Evolutionary conservation across 352 stramenopile species (phyloP).

Genomic region (Globisporangium acanthophoron): DNA sequence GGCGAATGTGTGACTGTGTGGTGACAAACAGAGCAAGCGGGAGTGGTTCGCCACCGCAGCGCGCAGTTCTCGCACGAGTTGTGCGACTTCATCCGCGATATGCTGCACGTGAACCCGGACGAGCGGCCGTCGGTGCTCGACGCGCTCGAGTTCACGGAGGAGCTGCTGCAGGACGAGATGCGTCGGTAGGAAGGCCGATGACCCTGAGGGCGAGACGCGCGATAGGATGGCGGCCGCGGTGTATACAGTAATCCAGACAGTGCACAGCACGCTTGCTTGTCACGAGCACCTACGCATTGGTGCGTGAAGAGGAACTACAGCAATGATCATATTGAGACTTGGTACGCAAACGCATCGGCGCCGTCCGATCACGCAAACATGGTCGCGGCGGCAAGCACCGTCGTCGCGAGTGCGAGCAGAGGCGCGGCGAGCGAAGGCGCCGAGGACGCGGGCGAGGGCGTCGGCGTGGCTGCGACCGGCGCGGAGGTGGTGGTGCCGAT

Average conservation of each 20-base stretch:
- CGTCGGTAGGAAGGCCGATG: slow-evolving; percentile 21
- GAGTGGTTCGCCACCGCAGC: slow-evolving; percentile 55
- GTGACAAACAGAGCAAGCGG: slow-evolving; percentile 41
- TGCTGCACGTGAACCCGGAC: slow-evolving; percentile 79
- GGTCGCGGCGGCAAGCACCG: not conserved
- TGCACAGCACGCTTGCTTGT: too few relatives aligned
- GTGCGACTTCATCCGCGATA: slow-evolving; percentile 85
- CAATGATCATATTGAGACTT: too few relatives aligned
- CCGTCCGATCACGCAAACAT: not conserved
- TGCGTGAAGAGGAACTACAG: too few relatives aligned
- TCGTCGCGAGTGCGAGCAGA: not conserved
- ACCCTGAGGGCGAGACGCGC: not conserved
- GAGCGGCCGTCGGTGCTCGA: slow-evolving; percentile 76
- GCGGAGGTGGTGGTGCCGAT: slow-evolving; percentile 25
- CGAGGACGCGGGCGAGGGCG: slow-evolving; percentile 12
- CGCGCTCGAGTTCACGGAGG: slow-evolving; percentile 76
- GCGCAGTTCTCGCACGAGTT: slow-evolving; percentile 74
- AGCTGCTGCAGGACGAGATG: slow-evolving; percentile 67
- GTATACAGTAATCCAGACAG: not conserved
- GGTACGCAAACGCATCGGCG: too few relatives aligned
- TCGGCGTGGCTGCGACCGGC: slow-evolving; percentile 20
- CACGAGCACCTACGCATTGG: too few relatives aligned
- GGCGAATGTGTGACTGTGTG: not conserved
- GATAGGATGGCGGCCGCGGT: not conserved
- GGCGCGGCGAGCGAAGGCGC: slow-evolving; percentile 9